Conservation (phyloP, 2,329 filamentous ascomycete genomes). For the Colletotrichum sidae region DNA sequence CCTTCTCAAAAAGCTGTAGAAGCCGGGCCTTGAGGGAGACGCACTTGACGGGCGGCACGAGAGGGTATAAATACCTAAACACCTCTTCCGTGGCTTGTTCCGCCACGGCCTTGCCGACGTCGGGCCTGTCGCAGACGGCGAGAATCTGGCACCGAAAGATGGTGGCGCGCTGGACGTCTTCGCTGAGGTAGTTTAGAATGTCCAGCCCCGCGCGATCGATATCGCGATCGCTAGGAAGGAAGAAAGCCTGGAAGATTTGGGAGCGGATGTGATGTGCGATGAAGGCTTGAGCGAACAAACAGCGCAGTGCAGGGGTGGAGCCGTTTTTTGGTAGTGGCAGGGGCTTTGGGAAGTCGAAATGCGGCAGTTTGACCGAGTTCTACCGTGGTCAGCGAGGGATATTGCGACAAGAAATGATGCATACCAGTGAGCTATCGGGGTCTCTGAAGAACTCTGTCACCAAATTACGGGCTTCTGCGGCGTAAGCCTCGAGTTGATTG, state of each 20-base stretch:
- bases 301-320: constrained; percentile 42
- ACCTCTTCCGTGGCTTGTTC: constrained; percentile 18
- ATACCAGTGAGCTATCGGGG: constrained; percentile 40
- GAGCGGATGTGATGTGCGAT: constrained; percentile 40
- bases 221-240: constrained; percentile 39
- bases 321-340: constrained; percentile 35
- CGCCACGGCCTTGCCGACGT: constrained; percentile 4
- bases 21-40: constrained; percentile 12
- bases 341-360: constrained; percentile 6
- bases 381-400: neutral
- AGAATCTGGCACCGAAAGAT: constrained; percentile 46
- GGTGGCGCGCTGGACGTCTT: constrained; percentile 41
- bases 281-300: constrained; percentile 44
- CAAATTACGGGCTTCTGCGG: constrained; percentile 42
- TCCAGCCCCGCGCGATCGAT: constrained; percentile 35
- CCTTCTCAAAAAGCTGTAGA: constrained; percentile 40
- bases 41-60: constrained; percentile 1
- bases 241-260: constrained; percentile 46
- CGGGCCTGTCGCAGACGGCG: constrained; percentile 32
- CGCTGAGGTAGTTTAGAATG: constrained; percentile 42
- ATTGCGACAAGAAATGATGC: neutral
- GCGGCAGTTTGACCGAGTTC: neutral
- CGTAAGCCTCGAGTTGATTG: constrained; percentile 40
- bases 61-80: constrained; percentile 10
- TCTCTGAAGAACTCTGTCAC: constrained; percentile 45